Evolutionary conservation across 352 stramenopile species (phyloP).

Genomic region (Phytophthora quininea): DNA sequence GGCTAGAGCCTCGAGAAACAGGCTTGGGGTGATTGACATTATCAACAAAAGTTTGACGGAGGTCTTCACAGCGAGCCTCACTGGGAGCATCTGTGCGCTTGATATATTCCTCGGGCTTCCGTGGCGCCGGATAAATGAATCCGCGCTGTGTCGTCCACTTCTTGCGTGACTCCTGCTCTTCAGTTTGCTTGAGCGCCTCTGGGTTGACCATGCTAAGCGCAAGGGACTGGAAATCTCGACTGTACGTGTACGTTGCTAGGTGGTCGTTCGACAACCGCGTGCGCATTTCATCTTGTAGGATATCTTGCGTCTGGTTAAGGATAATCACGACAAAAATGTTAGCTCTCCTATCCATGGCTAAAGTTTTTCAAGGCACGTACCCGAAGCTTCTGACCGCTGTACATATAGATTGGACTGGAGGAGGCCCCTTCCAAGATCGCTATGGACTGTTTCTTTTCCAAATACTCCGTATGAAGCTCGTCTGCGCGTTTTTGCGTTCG

Average conservation of each 20-base stretch:
- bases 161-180: constrained; percentile 50
- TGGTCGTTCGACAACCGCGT: constrained; percentile 48
- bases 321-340: not conserved
- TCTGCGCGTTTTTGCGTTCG: constrained; percentile 46
- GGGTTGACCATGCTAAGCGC: constrained; percentile 83
- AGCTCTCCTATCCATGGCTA: not conserved
- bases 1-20: constrained; percentile 42
- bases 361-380: constrained; percentile 31
- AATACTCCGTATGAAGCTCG: constrained; percentile 38
- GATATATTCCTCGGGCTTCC: constrained; percentile 70
- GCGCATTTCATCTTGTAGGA: constrained; percentile 82
- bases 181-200: constrained; percentile 55
- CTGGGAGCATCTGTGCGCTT: constrained; percentile 73
- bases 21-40: constrained; percentile 78
- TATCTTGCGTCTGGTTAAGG: constrained; percentile 69
- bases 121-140: constrained; percentile 88
- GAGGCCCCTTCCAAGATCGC: constrained; percentile 35
- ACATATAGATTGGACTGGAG: constrained; percentile 73
- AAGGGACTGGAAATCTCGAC: constrained; percentile 87
- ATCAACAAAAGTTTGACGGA: constrained; percentile 84
- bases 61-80: constrained; percentile 81
- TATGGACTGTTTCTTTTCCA: constrained; percentile 41
- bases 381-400: constrained; percentile 87
- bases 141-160: constrained; percentile 87
- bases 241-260: constrained; percentile 83